Percentiles rank a stretch among this genome's conserved stretches.
Conservation (phyloP, 1,284 basidiomycete genomes). For the Vanrija humicola region DNA sequence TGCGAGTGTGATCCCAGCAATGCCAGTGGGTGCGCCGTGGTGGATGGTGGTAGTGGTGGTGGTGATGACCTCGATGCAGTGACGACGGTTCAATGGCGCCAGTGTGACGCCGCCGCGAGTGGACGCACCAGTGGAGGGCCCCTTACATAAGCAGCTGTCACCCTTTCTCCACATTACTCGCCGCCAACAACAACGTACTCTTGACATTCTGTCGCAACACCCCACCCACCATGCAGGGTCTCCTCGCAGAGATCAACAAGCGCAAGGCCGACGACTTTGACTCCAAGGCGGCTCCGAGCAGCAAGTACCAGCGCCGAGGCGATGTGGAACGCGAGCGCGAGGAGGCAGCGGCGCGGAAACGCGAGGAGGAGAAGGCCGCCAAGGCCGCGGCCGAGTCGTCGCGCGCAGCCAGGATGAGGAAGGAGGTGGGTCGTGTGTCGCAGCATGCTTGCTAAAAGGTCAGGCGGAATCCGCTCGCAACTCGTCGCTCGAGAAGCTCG, state of each 20-base stretch:
- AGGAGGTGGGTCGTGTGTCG: conserved; percentile 37
- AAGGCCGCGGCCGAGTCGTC: conserved; percentile 44
- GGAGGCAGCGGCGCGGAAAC: conserved; percentile 39
- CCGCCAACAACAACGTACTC: not conserved
- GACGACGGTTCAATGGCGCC: no score
- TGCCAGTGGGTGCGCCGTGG: not conserved
- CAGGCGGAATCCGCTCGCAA: conserved; percentile 31
- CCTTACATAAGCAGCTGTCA: not conserved
- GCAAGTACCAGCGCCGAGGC: conserved; percentile 81
- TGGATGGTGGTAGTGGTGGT: not conserved
- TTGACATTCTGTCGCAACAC: not conserved
- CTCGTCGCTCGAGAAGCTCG: conserved; percentile 23
- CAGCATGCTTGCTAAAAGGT: not conserved
- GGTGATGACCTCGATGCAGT: no score
- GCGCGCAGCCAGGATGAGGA: conserved; percentile 25
- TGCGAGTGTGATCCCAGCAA: not conserved
- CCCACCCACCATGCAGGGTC: conserved; percentile 38
- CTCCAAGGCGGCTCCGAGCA: conserved; percentile 54
- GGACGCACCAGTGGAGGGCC: no score
- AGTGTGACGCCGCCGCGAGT: no score
- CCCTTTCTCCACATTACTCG: not conserved
- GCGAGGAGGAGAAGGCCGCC: conserved; percentile 42
- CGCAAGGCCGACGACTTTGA: conserved; percentile 64
- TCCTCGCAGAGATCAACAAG: conserved; percentile 74
- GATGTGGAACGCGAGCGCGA: conserved; percentile 63